A percentile compares a stretch with the other conserved stretches of the same genome.
Conservation (phyloP, 108 stramenopile species). For the Schizochytrium sp. region DNA sequence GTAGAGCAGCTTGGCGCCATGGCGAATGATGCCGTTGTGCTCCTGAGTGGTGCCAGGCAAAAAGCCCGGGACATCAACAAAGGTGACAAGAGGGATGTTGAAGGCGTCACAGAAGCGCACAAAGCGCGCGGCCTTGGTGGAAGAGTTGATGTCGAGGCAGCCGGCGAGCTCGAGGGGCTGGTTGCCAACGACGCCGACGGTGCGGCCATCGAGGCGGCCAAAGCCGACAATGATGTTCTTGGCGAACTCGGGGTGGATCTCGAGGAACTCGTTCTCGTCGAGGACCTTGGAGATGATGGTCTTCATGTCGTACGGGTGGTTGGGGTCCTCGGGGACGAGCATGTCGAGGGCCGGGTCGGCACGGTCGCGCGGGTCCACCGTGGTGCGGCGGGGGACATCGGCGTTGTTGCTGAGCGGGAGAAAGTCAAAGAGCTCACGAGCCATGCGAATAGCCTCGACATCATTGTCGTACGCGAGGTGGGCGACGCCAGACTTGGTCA, state of each 20-base stretch:
- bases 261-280: conserved; percentile 84
- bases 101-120: conserved; percentile 95
- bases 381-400: conserved; percentile 52
- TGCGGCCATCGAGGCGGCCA: conserved; percentile 81
- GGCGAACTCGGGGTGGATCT: conserved; percentile 89
- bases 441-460: conserved; percentile 74
- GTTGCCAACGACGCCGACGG: conserved; percentile 94
- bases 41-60: conserved; percentile 78
- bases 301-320: conserved; percentile 89
- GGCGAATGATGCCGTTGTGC: conserved; percentile 77
- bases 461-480: conserved; percentile 90
- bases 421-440: conserved; percentile 77
- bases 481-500: conserved; percentile 77
- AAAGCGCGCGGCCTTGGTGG: conserved; percentile 92
- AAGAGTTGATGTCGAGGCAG: conserved; percentile 91
- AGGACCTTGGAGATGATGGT: conserved; percentile 75
- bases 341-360: conserved; percentile 68
- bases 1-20: conserved; percentile 95
- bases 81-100: conserved; percentile 94
- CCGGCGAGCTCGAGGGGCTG: conserved; percentile 92
- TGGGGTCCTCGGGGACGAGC: conserved; percentile 95
- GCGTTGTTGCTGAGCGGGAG: conserved; percentile 83
- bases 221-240: conserved; percentile 93
- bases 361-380: conserved; percentile 70
- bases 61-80: conserved; percentile 99